Percentiles rank a stretch among this genome's conserved stretches.
Conservation (phyloP, 306 rosid genomes). For the Elaeagnus macrophylla region DNA sequence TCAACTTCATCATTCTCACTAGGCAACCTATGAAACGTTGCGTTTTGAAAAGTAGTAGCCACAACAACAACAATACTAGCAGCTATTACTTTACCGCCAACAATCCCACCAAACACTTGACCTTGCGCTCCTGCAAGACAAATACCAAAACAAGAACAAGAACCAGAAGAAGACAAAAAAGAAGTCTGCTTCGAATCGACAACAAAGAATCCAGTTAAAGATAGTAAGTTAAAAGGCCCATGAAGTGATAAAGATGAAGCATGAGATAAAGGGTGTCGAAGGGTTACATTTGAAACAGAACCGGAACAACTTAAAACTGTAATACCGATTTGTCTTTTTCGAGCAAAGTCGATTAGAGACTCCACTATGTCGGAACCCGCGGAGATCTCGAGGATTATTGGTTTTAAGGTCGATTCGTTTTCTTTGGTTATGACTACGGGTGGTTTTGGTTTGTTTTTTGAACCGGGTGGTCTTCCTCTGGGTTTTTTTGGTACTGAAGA, state of each 20-base stretch:
- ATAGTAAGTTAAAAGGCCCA: constrained; percentile 31
- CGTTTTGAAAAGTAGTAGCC: constrained; percentile 23
- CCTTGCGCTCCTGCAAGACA: constrained; percentile 32
- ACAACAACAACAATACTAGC: constrained; percentile 30
- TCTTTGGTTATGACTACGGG: constrained; percentile 33
- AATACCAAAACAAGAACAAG: constrained; percentile 28
- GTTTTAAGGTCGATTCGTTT: constrained; percentile 12
- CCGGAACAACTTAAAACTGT: constrained; percentile 35
- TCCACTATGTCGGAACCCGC: constrained; percentile 40
- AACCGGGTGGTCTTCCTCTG: constrained; percentile 59
- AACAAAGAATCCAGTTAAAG: constrained; percentile 25
- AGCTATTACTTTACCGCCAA: constrained; percentile 40
- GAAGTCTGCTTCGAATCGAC: constrained; percentile 1
- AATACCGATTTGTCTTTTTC: constrained; percentile 15
- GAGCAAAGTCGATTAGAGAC: constrained; percentile 28
- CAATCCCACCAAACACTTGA: constrained; percentile 47
- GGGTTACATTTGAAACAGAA: constrained; percentile 24
- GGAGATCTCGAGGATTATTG: constrained; percentile 35
- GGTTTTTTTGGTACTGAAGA: constrained; percentile 18
- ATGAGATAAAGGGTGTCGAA: constrained; percentile 22
- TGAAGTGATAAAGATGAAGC: constrained; percentile 8
- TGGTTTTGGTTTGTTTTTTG: constrained; percentile 54
- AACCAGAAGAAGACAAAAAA: background rate
- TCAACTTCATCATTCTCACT: background rate
- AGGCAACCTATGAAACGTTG: constrained; percentile 16